Evolutionary conservation across 768 basidiomycete species (phyloP).

Genomic region (Tulasnella sp.): DNA sequence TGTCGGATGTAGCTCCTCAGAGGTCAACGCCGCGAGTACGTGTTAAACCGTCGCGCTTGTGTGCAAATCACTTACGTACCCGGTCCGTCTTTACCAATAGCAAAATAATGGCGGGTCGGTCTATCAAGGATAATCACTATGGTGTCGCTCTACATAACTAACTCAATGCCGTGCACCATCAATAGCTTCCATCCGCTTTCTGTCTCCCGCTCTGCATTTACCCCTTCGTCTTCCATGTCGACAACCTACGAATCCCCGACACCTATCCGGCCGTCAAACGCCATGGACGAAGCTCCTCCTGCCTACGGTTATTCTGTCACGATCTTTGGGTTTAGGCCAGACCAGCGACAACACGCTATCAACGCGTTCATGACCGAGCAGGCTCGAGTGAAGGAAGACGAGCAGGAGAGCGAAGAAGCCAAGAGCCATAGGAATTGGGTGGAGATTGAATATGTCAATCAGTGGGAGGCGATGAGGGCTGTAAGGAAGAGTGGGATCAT

Average conservation of each 20-base stretch:
- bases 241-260: slow-evolving; percentile 6
- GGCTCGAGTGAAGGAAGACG: background rate
- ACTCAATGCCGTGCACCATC: too few species aligned
- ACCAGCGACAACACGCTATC: background rate
- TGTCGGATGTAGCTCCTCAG: background rate
- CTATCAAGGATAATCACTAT: background rate
- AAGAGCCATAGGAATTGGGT: background rate
- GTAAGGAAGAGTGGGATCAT: slow-evolving; percentile 8
- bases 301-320: background rate
- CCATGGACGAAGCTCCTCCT: background rate
- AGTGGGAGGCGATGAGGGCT: background rate
- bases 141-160: background rate
- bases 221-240: slow-evolving; percentile 5
- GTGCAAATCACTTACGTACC: background rate
- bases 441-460: slow-evolving; percentile 8
- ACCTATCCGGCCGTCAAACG: background rate
- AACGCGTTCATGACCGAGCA: background rate
- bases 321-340: background rate
- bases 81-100: background rate
- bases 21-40: slow-evolving; percentile 1
- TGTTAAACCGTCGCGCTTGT: background rate
- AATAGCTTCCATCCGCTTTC: slow-evolving; percentile 5
- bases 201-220: background rate
- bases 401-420: background rate
- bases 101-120: background rate